Conservation (phyloP, 768 basidiomycete genomes). For the Lactarius vividus region DNA sequence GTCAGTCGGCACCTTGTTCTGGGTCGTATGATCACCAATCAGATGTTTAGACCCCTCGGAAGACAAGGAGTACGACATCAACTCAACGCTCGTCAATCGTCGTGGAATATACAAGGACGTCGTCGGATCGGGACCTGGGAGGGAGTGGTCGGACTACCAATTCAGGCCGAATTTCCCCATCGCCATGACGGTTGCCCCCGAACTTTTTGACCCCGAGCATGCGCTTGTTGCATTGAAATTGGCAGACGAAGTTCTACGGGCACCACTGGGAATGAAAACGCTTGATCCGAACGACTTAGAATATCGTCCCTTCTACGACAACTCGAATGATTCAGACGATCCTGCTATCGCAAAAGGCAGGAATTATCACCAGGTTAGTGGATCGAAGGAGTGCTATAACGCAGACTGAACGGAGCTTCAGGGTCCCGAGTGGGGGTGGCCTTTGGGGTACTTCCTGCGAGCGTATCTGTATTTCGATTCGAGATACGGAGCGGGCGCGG, state of each 20-base stretch:
- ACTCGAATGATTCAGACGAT: slow-evolving; percentile 89
- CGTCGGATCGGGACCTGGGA: slow-evolving; percentile 78
- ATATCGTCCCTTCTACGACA: slow-evolving; percentile 91
- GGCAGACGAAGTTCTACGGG: slow-evolving; percentile 78
- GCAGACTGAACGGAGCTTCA: slow-evolving; percentile 36
- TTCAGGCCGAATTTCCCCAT: slow-evolving; percentile 91
- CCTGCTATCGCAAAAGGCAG: slow-evolving; percentile 83
- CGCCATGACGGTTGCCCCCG: slow-evolving; percentile 96
- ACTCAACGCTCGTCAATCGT: slow-evolving; percentile 72
- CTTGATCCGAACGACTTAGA: slow-evolving; percentile 84
- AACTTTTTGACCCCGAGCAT: slow-evolving; percentile 79
- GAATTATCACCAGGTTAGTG: slow-evolving; percentile 86
- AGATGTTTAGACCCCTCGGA: slow-evolving; percentile 56
- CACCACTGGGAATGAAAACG: slow-evolving; percentile 95
- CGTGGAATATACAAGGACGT: slow-evolving; percentile 99
- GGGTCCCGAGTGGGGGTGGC: slow-evolving; percentile 97
- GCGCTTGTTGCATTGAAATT: slow-evolving; percentile 77
- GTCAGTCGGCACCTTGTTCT: slow-evolving; percentile 41
- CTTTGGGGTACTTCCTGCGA: slow-evolving; percentile 90
- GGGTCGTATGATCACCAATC: not conserved
- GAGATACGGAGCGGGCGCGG: slow-evolving; percentile 59
- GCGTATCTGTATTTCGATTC: slow-evolving; percentile 90
- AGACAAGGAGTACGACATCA: slow-evolving; percentile 68
- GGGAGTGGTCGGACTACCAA: slow-evolving; percentile 98
- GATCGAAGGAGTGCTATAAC: not conserved